Evolutionary conservation across 345 rosid genomes (phyloP), one percentile per base, ranked within the genome.

Genomic region (Salix dunnii): DNA sequence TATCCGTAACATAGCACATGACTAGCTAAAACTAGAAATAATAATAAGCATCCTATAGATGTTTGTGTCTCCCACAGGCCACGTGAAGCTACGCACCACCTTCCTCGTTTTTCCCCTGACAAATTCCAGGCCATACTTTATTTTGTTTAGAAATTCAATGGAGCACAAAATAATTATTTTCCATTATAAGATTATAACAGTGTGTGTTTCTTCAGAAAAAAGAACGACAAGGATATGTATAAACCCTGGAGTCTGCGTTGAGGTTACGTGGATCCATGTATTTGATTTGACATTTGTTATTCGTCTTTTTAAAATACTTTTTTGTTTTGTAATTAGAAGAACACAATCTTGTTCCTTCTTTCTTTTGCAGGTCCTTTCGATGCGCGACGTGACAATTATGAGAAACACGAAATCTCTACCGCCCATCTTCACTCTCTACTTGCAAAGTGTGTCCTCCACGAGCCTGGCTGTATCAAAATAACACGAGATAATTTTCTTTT

Each of bases 221-320:
- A n/a, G 17, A 23, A 23, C n/a, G 27, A 63, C 14, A 75, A 53
- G 36, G 61, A 73, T 53, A 72, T 49, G 73, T 43, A 70, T 43
- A 73, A 82, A 76, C 75, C 75, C 75, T 76, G 2, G 75, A 76
- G 74, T 74, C 81, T 83, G 78, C 81, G 83, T 83, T 36, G 78
- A 79, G 78, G 78, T 76, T 79, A 79, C 78, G 83, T 83, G 80
- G 78, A 79, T 79, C 80, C 73, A 55, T 69, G 82, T 72, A 70
- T 73, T 79, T 78, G 70, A 83, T 83, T 77, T 79, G 83, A 79
- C 83, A 68, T 76, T 70, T 36, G 27, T 70, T 80, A 83, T 83
- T 79, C 80, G 83, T 79, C 73, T 49, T 71, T 40, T 63, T 67
- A 58, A 68, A 62, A 36, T 25, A 27, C 25, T 7, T 30, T 12